A percentile compares a stretch with the other conserved stretches of the same genome.
These are phyloP conservation scores for Carex pumila DNA, from an alignment of 176 grass and related monocot species.

Conservation along the genomic window DNA sequence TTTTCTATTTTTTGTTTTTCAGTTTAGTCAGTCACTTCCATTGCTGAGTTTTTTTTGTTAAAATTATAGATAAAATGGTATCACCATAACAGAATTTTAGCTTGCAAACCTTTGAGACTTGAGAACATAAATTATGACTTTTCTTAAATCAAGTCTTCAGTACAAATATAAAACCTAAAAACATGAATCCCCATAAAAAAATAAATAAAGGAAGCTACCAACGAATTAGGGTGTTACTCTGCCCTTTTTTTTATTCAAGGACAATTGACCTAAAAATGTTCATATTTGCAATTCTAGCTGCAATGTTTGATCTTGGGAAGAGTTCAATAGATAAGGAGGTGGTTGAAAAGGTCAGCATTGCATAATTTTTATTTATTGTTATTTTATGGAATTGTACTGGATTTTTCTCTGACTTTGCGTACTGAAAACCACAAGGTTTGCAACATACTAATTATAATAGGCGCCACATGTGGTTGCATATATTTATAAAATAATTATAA, in stretches of 20 bases:
- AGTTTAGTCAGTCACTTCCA: background rate
- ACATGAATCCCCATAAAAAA: background rate
- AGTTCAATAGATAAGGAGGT: conserved; percentile 59
- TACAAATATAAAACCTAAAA: background rate
- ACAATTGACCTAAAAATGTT: background rate
- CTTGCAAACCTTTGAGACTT: background rate
- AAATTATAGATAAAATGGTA: background rate
- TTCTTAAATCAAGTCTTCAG: background rate
- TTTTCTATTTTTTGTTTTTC: background rate
- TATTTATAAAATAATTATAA: background rate
- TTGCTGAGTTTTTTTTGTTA: background rate
- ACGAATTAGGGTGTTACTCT: background rate
- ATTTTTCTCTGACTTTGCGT: background rate
- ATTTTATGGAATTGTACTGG: background rate
- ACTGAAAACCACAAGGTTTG: background rate
- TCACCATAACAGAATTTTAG: background rate
- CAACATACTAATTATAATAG: background rate
- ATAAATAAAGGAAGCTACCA: background rate
- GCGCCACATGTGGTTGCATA: background rate
- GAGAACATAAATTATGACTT: background rate
- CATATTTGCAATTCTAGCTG: conserved; percentile 37
- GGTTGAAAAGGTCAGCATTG: conserved; percentile 53
- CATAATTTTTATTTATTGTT: background rate
- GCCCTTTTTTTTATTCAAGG: background rate
- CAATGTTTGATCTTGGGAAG: conserved; percentile 66